Base-by-base conservation (phyloP, 192 early-diverging fungal species). In the Rhizophlyctis rosea region DNA sequence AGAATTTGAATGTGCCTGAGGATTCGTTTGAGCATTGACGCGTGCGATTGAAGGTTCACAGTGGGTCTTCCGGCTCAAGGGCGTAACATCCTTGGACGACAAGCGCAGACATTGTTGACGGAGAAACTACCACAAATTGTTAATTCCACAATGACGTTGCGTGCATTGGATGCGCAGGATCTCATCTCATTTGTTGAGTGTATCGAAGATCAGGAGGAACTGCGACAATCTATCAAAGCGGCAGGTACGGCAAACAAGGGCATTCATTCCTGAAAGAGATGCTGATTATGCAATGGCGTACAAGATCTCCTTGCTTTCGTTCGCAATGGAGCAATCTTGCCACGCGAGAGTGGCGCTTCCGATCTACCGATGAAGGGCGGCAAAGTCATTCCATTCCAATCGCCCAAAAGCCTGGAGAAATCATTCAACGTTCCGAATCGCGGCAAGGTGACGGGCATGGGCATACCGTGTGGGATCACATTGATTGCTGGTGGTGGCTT, bases 401-500 rank as follows among this genome's bases (percentile, higher is more conserved):
- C 76, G 16, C 83, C 83, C 0, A 31, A 35, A 1, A 68, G 62
- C 13, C 34, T 83, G 53, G 61, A 57, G 14, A 56, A 62, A 3
- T 58, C 67, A 14, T 76, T 82, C 56, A 64, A 54, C 27, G 57
- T 82, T 25, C 83, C 74, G 18, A 80, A 83, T 52, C 49, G 69
- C 34, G 79, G 81, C 28, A 5, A 14, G 2, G 66, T 85, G n/a
- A 49, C 47, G 25, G 83, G 83, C 2, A 82, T 82, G 75, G 82
- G 76, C 2, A 62, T 82, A 32, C 68, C 66, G 0, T 47, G 47
- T 1, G 82, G 82, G 3, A 62, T 84, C 11, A 80, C 81, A 31
- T 67, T 84, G 32, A 75, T 84, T 27, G 76, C 36, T n/a, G 59
- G 59, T 68, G 79, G 83, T 28, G 67, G 79, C 4, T 81, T 79